Conservation (phyloP, 805 yeast genomes). For the Ogataea corticis region DNA sequence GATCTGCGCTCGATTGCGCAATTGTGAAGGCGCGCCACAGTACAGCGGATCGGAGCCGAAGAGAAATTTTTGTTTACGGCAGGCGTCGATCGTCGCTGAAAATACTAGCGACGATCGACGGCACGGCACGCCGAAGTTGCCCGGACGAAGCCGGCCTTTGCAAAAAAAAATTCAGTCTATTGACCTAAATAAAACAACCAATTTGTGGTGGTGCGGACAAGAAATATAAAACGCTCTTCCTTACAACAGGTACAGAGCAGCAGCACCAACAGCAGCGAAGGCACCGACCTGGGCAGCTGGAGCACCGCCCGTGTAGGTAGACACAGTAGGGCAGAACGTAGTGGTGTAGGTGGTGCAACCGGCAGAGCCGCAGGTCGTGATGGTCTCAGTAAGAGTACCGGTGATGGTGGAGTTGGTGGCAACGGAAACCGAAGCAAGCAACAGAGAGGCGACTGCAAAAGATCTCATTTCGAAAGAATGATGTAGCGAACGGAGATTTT, state of each 20-base stretch:
- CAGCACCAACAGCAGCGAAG: conserved; percentile 30
- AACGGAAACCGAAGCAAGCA: conserved; percentile 18
- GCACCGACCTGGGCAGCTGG: conserved; percentile 29
- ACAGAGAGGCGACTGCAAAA: conserved; percentile 12
- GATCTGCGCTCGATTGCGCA: conserved; percentile 2
- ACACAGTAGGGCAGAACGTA: conserved; percentile 18
- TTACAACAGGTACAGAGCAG: conserved; percentile 28
- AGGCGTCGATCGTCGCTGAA: not conserved
- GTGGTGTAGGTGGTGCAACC: conserved; percentile 19
- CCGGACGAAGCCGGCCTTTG: too few species aligned
- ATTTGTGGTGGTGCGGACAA: not conserved
- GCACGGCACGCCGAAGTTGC: too few species aligned
- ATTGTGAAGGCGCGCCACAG: not conserved
- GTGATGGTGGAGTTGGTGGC: conserved; percentile 14
- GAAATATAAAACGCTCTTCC: not conserved
- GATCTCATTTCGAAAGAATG: conserved; percentile 12
- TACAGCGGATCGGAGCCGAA: too few species aligned
- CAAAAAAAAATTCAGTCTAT: not conserved
- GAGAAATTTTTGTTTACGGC: too few species aligned
- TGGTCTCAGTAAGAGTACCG: conserved; percentile 19
- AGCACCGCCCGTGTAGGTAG: conserved; percentile 24
- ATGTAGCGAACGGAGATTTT: too few species aligned
- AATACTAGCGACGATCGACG: too few species aligned
- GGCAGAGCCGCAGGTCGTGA: conserved; percentile 18
- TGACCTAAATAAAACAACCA: not conserved